Base-by-base conservation (phyloP, 805 yeast genomes). In the Yarrowia divulgata region DNA sequence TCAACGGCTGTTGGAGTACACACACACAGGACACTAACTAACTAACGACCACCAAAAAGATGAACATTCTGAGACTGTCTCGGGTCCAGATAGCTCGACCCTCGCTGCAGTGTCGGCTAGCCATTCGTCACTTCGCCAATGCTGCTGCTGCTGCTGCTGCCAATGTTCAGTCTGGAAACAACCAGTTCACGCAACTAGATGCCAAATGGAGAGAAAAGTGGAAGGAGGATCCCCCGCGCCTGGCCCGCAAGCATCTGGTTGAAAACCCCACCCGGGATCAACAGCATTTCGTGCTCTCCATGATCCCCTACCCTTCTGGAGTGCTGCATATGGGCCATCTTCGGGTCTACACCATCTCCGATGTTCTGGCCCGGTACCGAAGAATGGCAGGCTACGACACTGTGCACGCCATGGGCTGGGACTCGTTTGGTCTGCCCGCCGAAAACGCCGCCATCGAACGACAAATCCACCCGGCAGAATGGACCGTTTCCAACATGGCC, bases 391-490 rank as follows among this genome's bases (percentile, higher is more conserved):
- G 97, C 1, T 85, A 83, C 73, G 80, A 87, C 46, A 97, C 94
- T 14, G 82, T 94, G 1, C 97, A 95, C 76, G 98, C 98, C 0
- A 93, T 95, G 97, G 99, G 99, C 0, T 95, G 98, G 98, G 99
- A 95, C 81, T 97, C 98, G 0, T 95, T 95, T 82, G 99, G 99
- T 0, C 81, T 95, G 35, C 99, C 99, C 0, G 99, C 99, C 0
- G 99, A 95, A 77, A 95, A 95, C 77, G 99, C 99, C 0, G 99
- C 99, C 0, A 88, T 92, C 39, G 97, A 93, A 77, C 80, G 97
- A 71, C 87, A 87, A 0, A 83, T 91, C 13, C 87, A 86, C 71
- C 98, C 99, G 0, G 85, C 86, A 0, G 83, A 78, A 0, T 95
- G 99, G 99, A 95, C 99, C 0, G 82, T 80, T 50, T 75, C 81